These are phyloP conservation scores for Phaffia rhodozyma DNA, from an alignment of 1,284 basidiomycete genomes.

Conservation along the genomic window DNA sequence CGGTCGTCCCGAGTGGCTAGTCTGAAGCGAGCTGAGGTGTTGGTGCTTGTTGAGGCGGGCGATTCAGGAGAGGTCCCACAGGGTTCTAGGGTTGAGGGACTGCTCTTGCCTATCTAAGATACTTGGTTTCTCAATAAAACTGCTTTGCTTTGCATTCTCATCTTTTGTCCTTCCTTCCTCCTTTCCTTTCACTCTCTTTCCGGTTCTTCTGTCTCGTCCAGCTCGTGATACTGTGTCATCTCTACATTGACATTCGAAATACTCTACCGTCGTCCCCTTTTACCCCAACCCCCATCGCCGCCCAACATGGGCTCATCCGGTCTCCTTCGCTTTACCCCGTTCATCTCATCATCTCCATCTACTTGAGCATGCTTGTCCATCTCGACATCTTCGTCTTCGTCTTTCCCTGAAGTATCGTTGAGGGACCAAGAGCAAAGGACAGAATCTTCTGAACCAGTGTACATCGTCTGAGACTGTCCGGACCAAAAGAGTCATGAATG, in stretches of 20 bases:
- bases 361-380: constrained; percentile 3
- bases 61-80: too few species aligned
- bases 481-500: not conserved
- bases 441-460: constrained; percentile 37
- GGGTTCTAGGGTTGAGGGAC: too few species aligned
- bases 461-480: constrained; percentile 30
- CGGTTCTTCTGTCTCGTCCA: too few species aligned
- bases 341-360: constrained; percentile 13
- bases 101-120: too few species aligned
- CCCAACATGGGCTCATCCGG: constrained; percentile 1
- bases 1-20: constrained; percentile 65
- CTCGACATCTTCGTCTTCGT: not conserved
- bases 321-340: constrained; percentile 1
- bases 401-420: constrained; percentile 14
- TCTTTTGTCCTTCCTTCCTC: too few species aligned
- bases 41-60: constrained; percentile 36
- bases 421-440: constrained; percentile 36
- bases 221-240: too few species aligned
- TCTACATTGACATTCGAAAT: too few species aligned
- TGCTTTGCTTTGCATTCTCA: too few species aligned
- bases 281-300: constrained; percentile 13
- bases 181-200: too few species aligned
- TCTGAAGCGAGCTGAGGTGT: constrained; percentile 60
- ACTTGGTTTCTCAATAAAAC: too few species aligned
- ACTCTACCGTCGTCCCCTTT: not conserved